Percentiles rank a stretch among this genome's conserved stretches.
Evolutionary conservation across 1,284 basidiomycete species (phyloP).

Genomic region (Hypsizygus ulmarius): DNA sequence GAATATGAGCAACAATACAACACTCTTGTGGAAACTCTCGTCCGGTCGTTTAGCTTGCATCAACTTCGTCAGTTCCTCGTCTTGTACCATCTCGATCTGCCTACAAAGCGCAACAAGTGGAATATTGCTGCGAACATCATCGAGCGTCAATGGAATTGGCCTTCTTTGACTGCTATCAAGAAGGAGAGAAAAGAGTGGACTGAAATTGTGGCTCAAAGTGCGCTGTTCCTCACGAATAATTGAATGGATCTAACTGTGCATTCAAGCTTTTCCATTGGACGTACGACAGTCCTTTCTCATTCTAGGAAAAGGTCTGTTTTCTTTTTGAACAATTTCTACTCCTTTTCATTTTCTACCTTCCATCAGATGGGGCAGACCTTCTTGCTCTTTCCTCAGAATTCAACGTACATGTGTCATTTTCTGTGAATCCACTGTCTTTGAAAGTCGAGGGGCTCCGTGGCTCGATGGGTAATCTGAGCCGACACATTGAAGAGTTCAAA

Average conservation of each 20-base stretch:
- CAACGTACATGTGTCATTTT: slow-evolving; percentile 60
- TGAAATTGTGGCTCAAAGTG: slow-evolving; percentile 51
- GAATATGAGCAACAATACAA: slow-evolving; percentile 55
- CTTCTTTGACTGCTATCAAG: slow-evolving; percentile 52
- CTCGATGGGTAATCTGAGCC: slow-evolving; percentile 42
- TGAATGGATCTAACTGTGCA: slow-evolving; percentile 7
- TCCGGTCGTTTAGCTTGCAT: slow-evolving; percentile 59
- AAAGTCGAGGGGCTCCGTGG: slow-evolving; percentile 56
- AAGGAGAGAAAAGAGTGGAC: slow-evolving; percentile 49
- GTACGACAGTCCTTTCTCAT: slow-evolving; percentile 66
- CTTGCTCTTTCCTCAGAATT: slow-evolving; percentile 55
- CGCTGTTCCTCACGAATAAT: slow-evolving; percentile 22
- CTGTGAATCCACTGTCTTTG: slow-evolving; percentile 53
- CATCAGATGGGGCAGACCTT: slow-evolving; percentile 61
- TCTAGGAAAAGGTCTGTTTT: slow-evolving; percentile 61
- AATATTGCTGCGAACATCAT: slow-evolving; percentile 57
- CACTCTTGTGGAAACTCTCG: slow-evolving; percentile 46
- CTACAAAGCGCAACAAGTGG: slow-evolving; percentile 36
- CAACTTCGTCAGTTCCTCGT: slow-evolving; percentile 58
- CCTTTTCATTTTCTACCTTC: slow-evolving; percentile 11
- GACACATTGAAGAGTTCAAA: slow-evolving; percentile 47
- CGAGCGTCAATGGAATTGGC: slow-evolving; percentile 66
- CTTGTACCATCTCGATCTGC: slow-evolving; percentile 41
- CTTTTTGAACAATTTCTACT: not conserved
- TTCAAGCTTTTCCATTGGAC: slow-evolving; percentile 53